Base-by-base conservation (phyloP, 345 rosid species). In the Triadica sebifera region DNA sequence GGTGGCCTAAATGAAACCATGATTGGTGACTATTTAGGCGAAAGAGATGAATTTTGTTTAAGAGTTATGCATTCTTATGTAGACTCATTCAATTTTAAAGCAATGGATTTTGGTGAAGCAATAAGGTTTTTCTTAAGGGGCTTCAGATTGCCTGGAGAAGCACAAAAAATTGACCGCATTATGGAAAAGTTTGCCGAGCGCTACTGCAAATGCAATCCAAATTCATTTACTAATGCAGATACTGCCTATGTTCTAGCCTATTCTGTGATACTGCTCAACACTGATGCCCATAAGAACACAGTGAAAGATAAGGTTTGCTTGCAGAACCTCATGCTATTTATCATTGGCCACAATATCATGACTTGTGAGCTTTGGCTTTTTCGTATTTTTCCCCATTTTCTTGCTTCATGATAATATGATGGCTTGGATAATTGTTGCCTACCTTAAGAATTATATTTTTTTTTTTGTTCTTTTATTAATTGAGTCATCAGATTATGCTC, bases 111-210 rank as follows among this genome's bases (percentile, higher is more conserved):
- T 89, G 98, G 93, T 69, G 93, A 88, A 80, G 87, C 97, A 24
- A 86, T 92, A 85, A 91, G 98, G 89, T 94, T 89, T 86, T 92
- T 94, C 87, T 82, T 94, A 43, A 81, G 87, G 34, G 97, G 98
- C 74, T 94, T 94, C 75, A 89, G 92, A 84, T 84, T 94, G 74
- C 98, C 98, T 20, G 97, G 97, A 77, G 98, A 94, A 84, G 97
- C 98, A 24, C 98, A 94, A 86, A 94, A 94, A 85, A 92, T 94
- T 86, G 97, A 92, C 81, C 95, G 97, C 73, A 89, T 94, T 59
- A 91, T 94, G 97, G 97, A 92, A 78, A 92, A 94, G 88, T 94
- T 92, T 85, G 98, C 97, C 49, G 98, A 94, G 81, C 93, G 98
- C 78, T 94, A 86, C 78, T 94, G 97, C 78, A 92, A 88, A 89